Conservation (phyloP, 192 early-diverging fungal species). For the Entomortierella beljakovae region DNA sequence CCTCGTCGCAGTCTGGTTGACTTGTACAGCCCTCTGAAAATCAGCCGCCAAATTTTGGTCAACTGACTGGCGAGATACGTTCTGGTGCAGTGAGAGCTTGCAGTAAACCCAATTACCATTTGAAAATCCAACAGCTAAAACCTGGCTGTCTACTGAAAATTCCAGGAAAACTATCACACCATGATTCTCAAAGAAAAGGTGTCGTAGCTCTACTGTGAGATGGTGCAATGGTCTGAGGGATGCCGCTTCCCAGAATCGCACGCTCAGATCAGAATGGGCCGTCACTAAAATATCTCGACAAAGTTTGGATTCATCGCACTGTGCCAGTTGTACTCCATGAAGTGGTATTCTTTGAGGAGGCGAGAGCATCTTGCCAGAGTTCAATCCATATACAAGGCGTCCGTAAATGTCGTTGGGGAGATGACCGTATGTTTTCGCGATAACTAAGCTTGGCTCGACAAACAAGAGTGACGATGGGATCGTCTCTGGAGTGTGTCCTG, state of each 20-base stretch:
- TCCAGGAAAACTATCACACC: slow-evolving; percentile 47
- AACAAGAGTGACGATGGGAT: slow-evolving; percentile 53
- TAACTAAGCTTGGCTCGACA: slow-evolving; percentile 42
- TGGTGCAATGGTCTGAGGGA: slow-evolving; percentile 56
- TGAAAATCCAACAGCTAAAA: slow-evolving; percentile 51
- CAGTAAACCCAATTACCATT: slow-evolving; percentile 44
- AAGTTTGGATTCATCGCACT: slow-evolving; percentile 48
- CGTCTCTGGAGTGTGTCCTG: slow-evolving; percentile 29
- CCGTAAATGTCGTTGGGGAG: slow-evolving; percentile 23
- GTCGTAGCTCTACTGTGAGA: slow-evolving; percentile 39
- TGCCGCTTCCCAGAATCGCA: slow-evolving; percentile 64
- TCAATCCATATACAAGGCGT: slow-evolving; percentile 27
- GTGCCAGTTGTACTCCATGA: slow-evolving; percentile 43
- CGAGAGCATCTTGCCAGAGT: neutral
- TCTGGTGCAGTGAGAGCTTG: neutral
- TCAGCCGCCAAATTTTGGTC: neutral
- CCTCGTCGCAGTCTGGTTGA: neutral
- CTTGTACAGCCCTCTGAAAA: neutral
- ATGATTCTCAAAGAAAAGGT: slow-evolving; percentile 29
- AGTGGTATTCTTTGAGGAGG: slow-evolving; percentile 51
- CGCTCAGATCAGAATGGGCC: slow-evolving; percentile 47
- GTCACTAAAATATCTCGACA: slow-evolving; percentile 59
- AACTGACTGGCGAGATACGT: slow-evolving; percentile 18
- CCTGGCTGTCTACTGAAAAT: slow-evolving; percentile 30
- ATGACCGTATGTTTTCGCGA: slow-evolving; percentile 43